Evolutionary conservation across 257 asterid genomes (phyloP), one percentile per base, ranked within the genome.

Genomic region (Jasminum sambac): DNA sequence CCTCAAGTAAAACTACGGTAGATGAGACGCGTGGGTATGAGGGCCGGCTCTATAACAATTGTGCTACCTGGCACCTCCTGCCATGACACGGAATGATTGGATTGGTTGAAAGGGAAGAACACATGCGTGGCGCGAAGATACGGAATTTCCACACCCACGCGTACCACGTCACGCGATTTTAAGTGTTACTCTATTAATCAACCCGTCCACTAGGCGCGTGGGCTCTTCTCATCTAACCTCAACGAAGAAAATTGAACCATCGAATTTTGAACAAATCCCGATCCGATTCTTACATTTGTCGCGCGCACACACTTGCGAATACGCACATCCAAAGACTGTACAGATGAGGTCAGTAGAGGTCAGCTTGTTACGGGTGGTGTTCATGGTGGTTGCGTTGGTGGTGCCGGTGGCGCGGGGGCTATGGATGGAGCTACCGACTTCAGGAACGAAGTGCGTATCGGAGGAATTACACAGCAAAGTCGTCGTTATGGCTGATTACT

Each of bases 391-490:
- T 63, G 76, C 26, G 69, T 78, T 72, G 64, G 64, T 71, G 75
- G 23, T 79, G 6, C 92, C 94, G 58, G 81, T 70, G 65, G 89
- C 81, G 63, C 83, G 73, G 24, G 91, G 94, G 2, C 16, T 93
- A 69, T 93, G 97, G 97, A 16, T 90, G 74, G 93, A 87, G 21
- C 21, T 93, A 64, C 95, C 98, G 43, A 76, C 68, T 23, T 30
- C 88, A 37, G 98, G 92, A n/a, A 60, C 87, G 42, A 93, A 87
- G 83, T 93, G 98, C 71, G 69, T 93, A 11, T 88, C 95, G 19
- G 97, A 93, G 71, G 97, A 89, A 5, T 63, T 93, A 52, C 88
- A 82, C 70, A 74, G 19, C 69, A 82, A 85, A 83, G 90, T 87
- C 76, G 96, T 93, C 59, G 97, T 90, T 76, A 68, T 93, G 72